A percentile compares a stretch with the other conserved stretches of the same genome.
phyloP scores from a whole-genome alignment of 2,329 filamentous ascomycete genomes.

The Ophiostoma pallidulum region DNA sequence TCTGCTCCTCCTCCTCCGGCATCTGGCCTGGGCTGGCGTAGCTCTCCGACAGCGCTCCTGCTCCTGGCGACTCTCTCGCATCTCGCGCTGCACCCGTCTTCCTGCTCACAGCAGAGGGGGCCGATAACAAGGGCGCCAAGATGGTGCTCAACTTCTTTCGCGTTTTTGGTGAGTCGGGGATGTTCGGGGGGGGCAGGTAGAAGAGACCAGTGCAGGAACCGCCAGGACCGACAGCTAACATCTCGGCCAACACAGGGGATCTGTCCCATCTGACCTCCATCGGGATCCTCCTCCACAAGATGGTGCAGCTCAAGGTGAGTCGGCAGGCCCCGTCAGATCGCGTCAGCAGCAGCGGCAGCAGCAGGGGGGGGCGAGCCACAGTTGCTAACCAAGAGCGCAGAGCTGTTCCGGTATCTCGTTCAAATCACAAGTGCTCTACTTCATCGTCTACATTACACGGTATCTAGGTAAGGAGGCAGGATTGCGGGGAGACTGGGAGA shows the following conservation, averaged over 20 bases:
- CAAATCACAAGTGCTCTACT: conserved; percentile 93
- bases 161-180: conserved; percentile 35
- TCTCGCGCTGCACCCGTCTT: no score
- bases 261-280: conserved; percentile 93
- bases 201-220: no score
- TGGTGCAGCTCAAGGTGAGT: conserved; percentile 80
- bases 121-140: conserved; percentile 17
- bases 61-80: no score
- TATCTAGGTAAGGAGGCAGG: conserved; percentile 81
- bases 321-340: not conserved
- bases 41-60: no score
- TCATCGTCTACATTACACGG: conserved; percentile 85
- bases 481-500: no score
- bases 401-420: conserved; percentile 97
- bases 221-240: not conserved
- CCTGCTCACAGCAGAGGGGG: not conserved
- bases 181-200: no score
- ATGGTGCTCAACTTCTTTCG: conserved; percentile 52
- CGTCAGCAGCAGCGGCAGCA: not conserved
- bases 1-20: no score
- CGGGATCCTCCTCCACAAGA: conserved; percentile 91
- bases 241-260: conserved; percentile 55
- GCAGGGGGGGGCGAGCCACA: not conserved
- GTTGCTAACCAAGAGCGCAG: conserved; percentile 39
- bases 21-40: no score